Base-by-base conservation (phyloP, 2,329 filamentous ascomycete species). In the Fusarium chaquense region DNA sequence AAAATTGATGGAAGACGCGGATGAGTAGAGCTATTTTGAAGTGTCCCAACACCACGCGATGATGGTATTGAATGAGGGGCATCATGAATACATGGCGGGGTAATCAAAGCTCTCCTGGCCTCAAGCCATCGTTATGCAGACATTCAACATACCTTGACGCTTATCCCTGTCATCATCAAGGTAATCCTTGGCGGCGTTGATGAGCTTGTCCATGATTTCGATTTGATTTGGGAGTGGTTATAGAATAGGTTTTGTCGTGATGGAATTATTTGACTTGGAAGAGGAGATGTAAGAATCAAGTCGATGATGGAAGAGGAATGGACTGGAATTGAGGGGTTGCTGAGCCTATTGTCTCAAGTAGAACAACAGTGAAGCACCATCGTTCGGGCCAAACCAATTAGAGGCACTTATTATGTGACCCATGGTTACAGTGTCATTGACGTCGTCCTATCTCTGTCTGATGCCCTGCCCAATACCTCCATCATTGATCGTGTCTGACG, bases 171-270 rank as follows among this genome's bases (percentile, higher is more conserved):
- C 69, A 41, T 76, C 72, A 58, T 76, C 73, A 58, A 82, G 77
- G 26, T 77, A 80, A 40, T 81, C 77, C 72, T 80, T 81, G 57
- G 79, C 81, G 22, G 75, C 76, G 71, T 67, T 79, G 67, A 82
- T 62, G 62, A 82, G 61, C 58, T 78, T 79, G 43, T 82, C 79
- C 81, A 82, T 82, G 51, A 30, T 76, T 69, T 49, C 43, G 58
- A 28, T 32, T 55, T 64, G 22, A 8, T 18, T 26, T 32, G 22
- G 18, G 28, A 30, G 24, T 24, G 7, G 26, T 22, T 18, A 35
- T 11, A 20, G 43, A 38, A 7, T n/a, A 16, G 8, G 13, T 30
- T 40, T 28, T 47, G 43, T 30, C 15, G 54, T 47, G 35, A 36
- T 41, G 12, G 35, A 33, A 33, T 43, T 15, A 8, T n/a, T 18